These are phyloP conservation scores for Leucogyrophana mollusca DNA, from an alignment of 768 basidiomycete species.

Conservation along the genomic window DNA sequence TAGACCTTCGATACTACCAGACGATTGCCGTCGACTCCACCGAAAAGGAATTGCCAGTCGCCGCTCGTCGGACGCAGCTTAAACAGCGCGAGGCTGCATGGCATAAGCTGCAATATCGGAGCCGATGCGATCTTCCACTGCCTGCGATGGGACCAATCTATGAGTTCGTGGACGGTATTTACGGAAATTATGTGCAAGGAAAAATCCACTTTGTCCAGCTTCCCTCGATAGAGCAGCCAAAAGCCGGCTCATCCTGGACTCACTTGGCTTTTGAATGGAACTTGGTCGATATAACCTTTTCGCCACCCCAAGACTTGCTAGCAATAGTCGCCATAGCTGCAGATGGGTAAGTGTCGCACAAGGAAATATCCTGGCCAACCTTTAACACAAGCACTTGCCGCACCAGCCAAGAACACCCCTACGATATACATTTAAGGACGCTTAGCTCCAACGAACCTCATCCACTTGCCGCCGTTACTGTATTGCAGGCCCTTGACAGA, in stretches of 20 bases:
- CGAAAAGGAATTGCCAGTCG: constrained; percentile 28
- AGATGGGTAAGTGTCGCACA: constrained; percentile 34
- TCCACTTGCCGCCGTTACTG: constrained; percentile 39
- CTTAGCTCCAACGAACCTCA: constrained; percentile 52
- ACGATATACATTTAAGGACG: constrained; percentile 51
- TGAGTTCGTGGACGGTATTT: constrained; percentile 50
- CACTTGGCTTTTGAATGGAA: constrained; percentile 41
- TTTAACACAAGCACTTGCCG: no score
- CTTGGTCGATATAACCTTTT: constrained; percentile 58
- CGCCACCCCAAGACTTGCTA: constrained; percentile 52
- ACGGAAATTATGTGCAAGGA: constrained; percentile 32
- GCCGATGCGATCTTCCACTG: constrained; percentile 34
- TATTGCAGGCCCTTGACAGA: constrained; percentile 15
- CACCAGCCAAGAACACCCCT: constrained; percentile 39
- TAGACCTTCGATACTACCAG: constrained; percentile 47
- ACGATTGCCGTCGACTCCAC: constrained; percentile 35
- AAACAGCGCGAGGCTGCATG: constrained; percentile 46
- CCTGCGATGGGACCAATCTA: constrained; percentile 48
- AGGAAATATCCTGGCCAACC: no score
- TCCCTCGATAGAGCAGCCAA: constrained; percentile 29
- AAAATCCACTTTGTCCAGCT: constrained; percentile 50
- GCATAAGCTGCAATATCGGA: constrained; percentile 42
- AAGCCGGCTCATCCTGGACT: constrained; percentile 34
- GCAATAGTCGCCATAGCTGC: constrained; percentile 47
- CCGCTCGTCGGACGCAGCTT: constrained; percentile 40